A percentile compares a stretch with the other conserved stretches of the same genome.
Conservation (phyloP, 2,329 filamentous ascomycete genomes). For the Verticillium isaacii region DNA sequence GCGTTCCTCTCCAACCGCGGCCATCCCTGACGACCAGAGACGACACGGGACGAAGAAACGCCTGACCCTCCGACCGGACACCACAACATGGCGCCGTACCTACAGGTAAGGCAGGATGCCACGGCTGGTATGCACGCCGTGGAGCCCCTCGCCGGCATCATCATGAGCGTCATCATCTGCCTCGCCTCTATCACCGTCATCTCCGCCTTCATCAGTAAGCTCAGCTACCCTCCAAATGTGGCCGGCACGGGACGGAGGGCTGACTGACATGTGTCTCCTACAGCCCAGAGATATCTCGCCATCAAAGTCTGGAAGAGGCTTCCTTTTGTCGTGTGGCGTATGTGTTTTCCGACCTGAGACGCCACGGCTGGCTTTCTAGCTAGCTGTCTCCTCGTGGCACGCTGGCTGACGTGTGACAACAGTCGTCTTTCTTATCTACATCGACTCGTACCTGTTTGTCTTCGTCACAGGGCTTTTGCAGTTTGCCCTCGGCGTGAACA, state of each 20-base stretch:
- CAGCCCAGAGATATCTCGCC: slow-evolving; percentile 30
- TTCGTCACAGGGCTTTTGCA: slow-evolving; percentile 52
- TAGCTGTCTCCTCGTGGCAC: not conserved
- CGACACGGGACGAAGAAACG: not conserved
- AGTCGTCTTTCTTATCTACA: slow-evolving; percentile 58
- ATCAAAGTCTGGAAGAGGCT: slow-evolving; percentile 34
- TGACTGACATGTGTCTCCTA: not conserved
- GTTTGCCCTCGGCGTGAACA: slow-evolving; percentile 52
- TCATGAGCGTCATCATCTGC: slow-evolving; percentile 29
- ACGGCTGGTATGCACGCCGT: slow-evolving; percentile 1
- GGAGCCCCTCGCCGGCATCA: slow-evolving; percentile 27
- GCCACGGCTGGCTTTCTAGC: not conserved
- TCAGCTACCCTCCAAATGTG: not conserved
- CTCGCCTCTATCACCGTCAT: slow-evolving; percentile 28
- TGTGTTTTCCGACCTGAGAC: slow-evolving; percentile 13
- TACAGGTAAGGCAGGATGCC: not conserved
- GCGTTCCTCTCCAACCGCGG: not conserved
- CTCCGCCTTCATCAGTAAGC: slow-evolving; percentile 30
- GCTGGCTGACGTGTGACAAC: not conserved
- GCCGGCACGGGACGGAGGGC: not conserved
- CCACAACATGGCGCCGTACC: slow-evolving; percentile 8
- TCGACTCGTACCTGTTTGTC: slow-evolving; percentile 57
- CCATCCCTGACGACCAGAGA: not conserved
- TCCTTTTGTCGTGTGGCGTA: slow-evolving; percentile 38
- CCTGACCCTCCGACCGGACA: not conserved